Evolutionary conservation across 2,329 filamentous ascomycete genomes (phyloP).

Genomic region (Fusarium globosum): DNA sequence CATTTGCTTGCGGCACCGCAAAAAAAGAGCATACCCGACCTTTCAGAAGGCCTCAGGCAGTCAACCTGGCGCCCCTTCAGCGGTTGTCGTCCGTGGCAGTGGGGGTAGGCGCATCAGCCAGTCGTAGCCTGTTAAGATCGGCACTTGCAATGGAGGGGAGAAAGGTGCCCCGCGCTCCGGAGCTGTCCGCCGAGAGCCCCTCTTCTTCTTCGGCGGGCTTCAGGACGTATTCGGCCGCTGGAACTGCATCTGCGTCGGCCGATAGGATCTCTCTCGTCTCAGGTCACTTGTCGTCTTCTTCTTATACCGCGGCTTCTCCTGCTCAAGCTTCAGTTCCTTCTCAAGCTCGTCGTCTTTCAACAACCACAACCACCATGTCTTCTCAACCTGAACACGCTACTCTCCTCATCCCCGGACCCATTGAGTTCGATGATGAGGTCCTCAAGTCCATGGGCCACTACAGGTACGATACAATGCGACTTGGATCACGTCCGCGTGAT

Average conservation of each 20-base stretch:
- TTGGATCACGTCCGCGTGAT: background rate
- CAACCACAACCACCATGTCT: constrained; percentile 62
- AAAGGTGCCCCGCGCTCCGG: constrained; percentile 46
- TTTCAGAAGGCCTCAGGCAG: constrained; percentile 11
- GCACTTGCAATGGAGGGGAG: constrained; percentile 41
- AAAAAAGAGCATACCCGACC: background rate
- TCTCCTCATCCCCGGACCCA: constrained; percentile 94
- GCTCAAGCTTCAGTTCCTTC: constrained; percentile 25
- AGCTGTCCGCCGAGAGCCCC: constrained; percentile 47
- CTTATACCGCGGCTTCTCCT: constrained; percentile 32
- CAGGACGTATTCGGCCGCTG: constrained; percentile 40
- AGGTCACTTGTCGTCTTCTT: constrained; percentile 40
- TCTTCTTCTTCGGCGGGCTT: constrained; percentile 45
- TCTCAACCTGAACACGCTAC: constrained; percentile 72
- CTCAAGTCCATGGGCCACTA: constrained; percentile 95
- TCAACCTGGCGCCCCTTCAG: constrained; percentile 41
- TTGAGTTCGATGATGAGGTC: constrained; percentile 98
- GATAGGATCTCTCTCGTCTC: constrained; percentile 47
- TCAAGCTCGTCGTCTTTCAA: constrained; percentile 39
- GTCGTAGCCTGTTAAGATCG: constrained; percentile 43
- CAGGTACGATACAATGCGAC: constrained; percentile 61
- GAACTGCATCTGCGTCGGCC: constrained; percentile 31
- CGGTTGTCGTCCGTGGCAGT: constrained; percentile 29
- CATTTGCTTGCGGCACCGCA: constrained; percentile 25
- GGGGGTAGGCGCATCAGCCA: constrained; percentile 32